Evolutionary conservation across 164 flowering plant species (phyloP), one percentile per base, ranked within the genome.

Genomic region (Magnolia changhungtana): DNA sequence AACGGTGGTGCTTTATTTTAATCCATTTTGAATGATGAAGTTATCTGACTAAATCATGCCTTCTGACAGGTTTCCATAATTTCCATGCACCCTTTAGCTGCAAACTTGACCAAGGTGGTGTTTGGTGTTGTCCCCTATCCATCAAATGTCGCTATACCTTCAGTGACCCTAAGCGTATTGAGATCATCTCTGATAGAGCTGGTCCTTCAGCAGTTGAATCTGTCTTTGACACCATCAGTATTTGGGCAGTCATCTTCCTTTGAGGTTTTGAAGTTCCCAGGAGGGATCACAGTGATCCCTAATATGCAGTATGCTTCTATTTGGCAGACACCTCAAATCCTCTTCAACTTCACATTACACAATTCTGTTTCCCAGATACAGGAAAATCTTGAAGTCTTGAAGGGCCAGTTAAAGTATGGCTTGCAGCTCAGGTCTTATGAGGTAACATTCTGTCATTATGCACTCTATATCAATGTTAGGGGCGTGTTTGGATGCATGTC

Each of bases 91-190:
- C 78, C 81, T 75, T 50, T 74, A 8, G 77, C 67, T 75, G 74
- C 89, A 75, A 89, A 92, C 82, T 82, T 74, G 81, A 93, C 90
- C 4, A 68, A 82, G 77, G 93, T 93, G 81, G 88, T 87, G 72
- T 89, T 93, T 84, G 96, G 93, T 76, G 78, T 89, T 78, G 87
- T 91, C 83, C 80, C 97, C 63, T 85, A 87, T 79, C 91, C 89
- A 63, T 77, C 79, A n/a, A 80, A 85, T 81, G 76, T 50, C 74
- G 83, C 84, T 55, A 87, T 88, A 67, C 84, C 82, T 75, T 76
- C 77, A 63, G 89, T 85, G 65, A 78, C 83, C 79, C 78, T 91
- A 69, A 91, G 90, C 75, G 52, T 91, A 76, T 83, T 93, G 83
- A 86, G 77, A 67, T 87, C 91, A 73, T 86, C 93, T 76, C 80